Base-by-base conservation (phyloP, 257 asterid species). In the Euphrasia confusa region DNA sequence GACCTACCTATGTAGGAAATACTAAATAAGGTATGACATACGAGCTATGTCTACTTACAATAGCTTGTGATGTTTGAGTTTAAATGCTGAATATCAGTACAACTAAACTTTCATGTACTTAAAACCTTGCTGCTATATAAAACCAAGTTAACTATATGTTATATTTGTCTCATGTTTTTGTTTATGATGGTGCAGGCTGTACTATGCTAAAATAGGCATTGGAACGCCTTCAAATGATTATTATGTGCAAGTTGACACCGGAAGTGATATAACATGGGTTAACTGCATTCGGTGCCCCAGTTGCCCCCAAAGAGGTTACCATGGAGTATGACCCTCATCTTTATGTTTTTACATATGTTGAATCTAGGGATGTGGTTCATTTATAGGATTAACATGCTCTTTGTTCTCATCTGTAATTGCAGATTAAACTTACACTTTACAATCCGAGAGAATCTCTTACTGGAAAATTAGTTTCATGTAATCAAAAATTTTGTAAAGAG, bases 191-290 rank as follows among this genome's bases (percentile, higher is more conserved):
- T 80, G 72, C 81, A 93, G 99, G 85, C 97, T 93, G 62, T 93
- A 93, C 84, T 93, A 89, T 66, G 97, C 99, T 65, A 84, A 78
- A 81, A 85, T 93, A 58, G 97, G 96, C 64, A 93, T 93, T 62
- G 99, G 99, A 72, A 89, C 95, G 8, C 99, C 99, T 49, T 72
- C 99, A 27, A 80, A 83, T 78, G 97, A 81, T 76, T 92, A 86
- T 74, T 86, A 86, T 82, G 97, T 92, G 74, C 99, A 92, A 83
- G 97, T 92, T 61, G 99, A 92, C 79, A 92, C 99, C 0, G 99
- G 99, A 64, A 92, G 89, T 64, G 99, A 89, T 75, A 86, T 93
- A 71, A 89, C 88, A 75, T 93, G 99, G 97, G 89, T 93, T 69
- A 89, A 89, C 83, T 93, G 99, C 77, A 75, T 89, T 69, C 91